These are phyloP conservation scores for Lyophyllum shimeji DNA, from an alignment of 768 basidiomycete genomes.

Conservation along the genomic window DNA sequence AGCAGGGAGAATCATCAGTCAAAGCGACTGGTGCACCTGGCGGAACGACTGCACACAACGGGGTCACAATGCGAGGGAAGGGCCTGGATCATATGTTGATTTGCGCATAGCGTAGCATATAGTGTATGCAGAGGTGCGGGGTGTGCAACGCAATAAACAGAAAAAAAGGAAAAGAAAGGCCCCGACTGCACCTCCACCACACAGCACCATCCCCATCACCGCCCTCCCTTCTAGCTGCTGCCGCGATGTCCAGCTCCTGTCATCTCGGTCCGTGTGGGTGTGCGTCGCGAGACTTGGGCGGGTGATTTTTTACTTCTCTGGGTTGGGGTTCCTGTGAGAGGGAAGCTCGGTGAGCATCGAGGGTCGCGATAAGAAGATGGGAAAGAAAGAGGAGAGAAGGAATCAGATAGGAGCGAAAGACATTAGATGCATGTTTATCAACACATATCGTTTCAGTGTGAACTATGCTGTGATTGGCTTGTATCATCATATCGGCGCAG, in stretches of 20 bases:
- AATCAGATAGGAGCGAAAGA: constrained; percentile 99
- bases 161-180: not conserved
- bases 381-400: constrained; percentile 17
- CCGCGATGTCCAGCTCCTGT: not conserved
- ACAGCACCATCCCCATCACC: constrained; percentile 1
- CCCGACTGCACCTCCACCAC: constrained; percentile 2
- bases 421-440: constrained; percentile 83
- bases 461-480: constrained; percentile 80
- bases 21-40: too few relatives aligned
- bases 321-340: constrained; percentile 57
- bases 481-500: constrained; percentile 52
- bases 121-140: constrained; percentile 9
- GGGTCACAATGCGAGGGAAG: constrained; percentile 9
- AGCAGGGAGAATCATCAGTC: too few relatives aligned
- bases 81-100: constrained; percentile 18
- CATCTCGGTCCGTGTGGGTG: not conserved
- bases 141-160: constrained; percentile 11
- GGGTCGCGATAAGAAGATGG: constrained; percentile 5
- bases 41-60: not conserved
- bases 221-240: constrained; percentile 4
- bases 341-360: constrained; percentile 14
- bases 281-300: not conserved
- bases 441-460: constrained; percentile 87
- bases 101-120: constrained; percentile 15
- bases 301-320: constrained; percentile 56